Conservation (phyloP, 257 asterid species). For the Solanum habrochaites region DNA sequence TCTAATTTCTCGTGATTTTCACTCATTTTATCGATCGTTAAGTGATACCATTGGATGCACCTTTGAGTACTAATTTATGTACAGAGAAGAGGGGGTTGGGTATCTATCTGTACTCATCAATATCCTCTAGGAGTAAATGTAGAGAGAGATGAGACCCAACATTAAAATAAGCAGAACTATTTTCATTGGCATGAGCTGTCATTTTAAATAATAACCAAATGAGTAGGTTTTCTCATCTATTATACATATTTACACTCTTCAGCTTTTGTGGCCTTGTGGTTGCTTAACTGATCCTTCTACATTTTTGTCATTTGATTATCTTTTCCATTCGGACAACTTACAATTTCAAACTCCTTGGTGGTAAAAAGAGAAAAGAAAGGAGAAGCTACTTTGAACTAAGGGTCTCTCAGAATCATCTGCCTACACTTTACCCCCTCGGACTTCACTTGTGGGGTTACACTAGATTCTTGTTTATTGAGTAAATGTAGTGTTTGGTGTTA, state of each 20-base stretch:
- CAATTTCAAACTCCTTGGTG: not conserved
- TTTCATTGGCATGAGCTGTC: slow-evolving; percentile 23
- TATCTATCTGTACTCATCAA: not conserved
- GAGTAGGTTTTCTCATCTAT: not conserved
- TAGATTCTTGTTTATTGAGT: not conserved
- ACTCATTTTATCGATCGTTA: not conserved
- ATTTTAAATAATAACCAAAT: not conserved
- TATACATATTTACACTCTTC: not conserved
- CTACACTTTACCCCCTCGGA: not conserved
- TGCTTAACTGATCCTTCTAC: not conserved
- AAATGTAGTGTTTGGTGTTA: not conserved
- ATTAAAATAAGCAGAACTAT: not conserved
- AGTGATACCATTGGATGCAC: not conserved
- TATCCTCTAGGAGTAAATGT: not conserved
- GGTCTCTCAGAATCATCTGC: not conserved
- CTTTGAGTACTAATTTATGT: not conserved
- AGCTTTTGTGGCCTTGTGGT: not conserved
- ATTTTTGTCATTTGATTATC: not conserved
- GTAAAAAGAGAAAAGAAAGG: not conserved
- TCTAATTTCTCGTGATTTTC: not conserved
- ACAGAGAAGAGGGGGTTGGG: not conserved
- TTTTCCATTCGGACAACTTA: not conserved
- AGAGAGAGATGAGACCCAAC: not conserved
- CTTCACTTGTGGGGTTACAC: not conserved
- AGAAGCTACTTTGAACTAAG: not conserved